Evolutionary conservation across 1,284 basidiomycete species (phyloP), one percentile per base, ranked within the genome.

Genomic region (Retiboletus fuscus): DNA sequence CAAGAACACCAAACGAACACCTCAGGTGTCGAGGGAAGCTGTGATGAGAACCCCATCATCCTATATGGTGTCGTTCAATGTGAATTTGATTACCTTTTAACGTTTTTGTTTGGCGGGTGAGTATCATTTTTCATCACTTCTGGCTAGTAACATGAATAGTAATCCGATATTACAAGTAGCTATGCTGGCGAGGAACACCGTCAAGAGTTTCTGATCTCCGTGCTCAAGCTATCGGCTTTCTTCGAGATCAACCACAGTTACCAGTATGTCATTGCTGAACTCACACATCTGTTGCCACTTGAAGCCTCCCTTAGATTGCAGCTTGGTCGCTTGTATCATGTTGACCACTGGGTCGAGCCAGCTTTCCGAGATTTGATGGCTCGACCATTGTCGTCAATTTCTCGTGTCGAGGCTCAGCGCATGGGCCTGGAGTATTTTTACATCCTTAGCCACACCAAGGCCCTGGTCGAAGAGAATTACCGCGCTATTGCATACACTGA

Each of bases 1-100:
- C 49, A 12, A 30, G 16, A 26, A n/a, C 22, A 7, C 28, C 18
- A 11, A n/a, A n/a, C 47, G 24, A 18, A 22, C 22, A n/a, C 47
- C 8, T 34, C 34, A 8, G 24, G 20, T 10, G 20, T 3, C 11
- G 64, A 73, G 22, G 73, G 73, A 0, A 53, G 2, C 0, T 66
- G 47, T 15, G 67, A 72, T 5, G 61, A 74, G n/a, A 74, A 74
- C 22, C 61, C 70, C 5, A 74, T 74, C 18, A 15, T 72, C 4
- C 57, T 72, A 0, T 2, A 26, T 46, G 44, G 44, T 20, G 20
- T 46, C 12, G 20, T 46, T 46, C 20, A 20, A 15, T 13, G 15
- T 20, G 44, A 46, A 46, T 46, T 46, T 46, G 44, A 46, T 20
- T 46, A 46, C 44, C 44, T 46, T 46, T 46, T 46, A 20, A 46